Percentiles rank a stretch among this genome's conserved stretches.
Evolutionary conservation across 257 asterid genomes (phyloP).

Genomic region (Capsicum pubescens): DNA sequence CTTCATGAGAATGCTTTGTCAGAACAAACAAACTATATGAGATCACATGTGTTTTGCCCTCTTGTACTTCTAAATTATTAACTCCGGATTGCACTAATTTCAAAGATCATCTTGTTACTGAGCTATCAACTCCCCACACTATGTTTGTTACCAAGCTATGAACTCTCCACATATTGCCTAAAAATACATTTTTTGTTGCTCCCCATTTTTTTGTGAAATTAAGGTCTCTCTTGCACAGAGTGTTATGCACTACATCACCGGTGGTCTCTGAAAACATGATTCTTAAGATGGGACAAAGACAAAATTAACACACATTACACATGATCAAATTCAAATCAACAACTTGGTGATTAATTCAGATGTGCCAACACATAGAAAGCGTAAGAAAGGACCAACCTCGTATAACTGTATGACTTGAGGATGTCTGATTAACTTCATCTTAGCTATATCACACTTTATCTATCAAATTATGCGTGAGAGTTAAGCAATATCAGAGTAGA

Average conservation of each 20-base stretch:
- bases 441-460: slow-evolving; percentile 89
- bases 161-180: background rate
- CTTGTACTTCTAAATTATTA: background rate
- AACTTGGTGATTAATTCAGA: background rate
- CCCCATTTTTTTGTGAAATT: background rate
- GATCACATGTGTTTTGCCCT: background rate
- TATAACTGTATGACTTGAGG: slow-evolving; percentile 76
- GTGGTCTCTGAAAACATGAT: background rate
- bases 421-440: slow-evolving; percentile 83
- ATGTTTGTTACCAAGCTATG: background rate
- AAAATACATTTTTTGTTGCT: background rate
- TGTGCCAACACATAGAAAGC: slow-evolving; percentile 5
- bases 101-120: background rate
- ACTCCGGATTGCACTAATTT: background rate
- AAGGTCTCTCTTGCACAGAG: background rate
- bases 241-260: background rate
- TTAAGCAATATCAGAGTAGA: slow-evolving; percentile 26
- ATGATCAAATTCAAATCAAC: background rate
- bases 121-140: background rate
- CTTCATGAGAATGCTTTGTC: no score
- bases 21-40: background rate
- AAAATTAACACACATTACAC: background rate
- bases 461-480: slow-evolving; percentile 41
- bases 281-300: background rate
- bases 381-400: slow-evolving; percentile 57